These are phyloP conservation scores for Colletotrichum magnum DNA, from an alignment of 2,329 filamentous ascomycete species.

Conservation along the genomic window DNA sequence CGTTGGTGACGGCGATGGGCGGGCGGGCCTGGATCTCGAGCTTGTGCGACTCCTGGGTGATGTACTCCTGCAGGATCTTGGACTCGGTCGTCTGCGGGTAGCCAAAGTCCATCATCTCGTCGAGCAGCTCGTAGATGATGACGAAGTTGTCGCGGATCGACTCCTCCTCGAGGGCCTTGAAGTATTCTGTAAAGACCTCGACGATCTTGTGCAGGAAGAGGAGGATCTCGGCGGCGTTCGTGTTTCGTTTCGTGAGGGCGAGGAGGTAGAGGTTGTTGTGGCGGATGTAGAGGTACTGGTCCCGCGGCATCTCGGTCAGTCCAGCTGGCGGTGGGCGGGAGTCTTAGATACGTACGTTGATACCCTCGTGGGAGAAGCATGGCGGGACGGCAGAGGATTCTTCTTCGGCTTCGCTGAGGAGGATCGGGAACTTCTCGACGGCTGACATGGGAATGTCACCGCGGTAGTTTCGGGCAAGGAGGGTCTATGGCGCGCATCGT, in stretches of 20 bases:
- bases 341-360: slow-evolving; percentile 79
- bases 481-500: slow-evolving; percentile 74
- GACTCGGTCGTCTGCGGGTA: slow-evolving; percentile 98
- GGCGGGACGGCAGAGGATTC: slow-evolving; percentile 97
- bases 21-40: slow-evolving; percentile 96
- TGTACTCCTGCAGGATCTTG: slow-evolving; percentile 99
- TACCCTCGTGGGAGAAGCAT: slow-evolving; percentile 98
- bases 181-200: slow-evolving; percentile 99
- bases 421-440: slow-evolving; percentile 96
- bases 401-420: slow-evolving; percentile 98
- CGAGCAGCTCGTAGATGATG: slow-evolving; percentile 97
- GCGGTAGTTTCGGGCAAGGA: slow-evolving; percentile 97
- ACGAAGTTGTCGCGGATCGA: slow-evolving; percentile 99
- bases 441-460: slow-evolving; percentile 99
- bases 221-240: slow-evolving; percentile 97
- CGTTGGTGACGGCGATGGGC: slow-evolving; percentile 97
- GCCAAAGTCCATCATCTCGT: slow-evolving; percentile 99
- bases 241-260: slow-evolving; percentile 97
- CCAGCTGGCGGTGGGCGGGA: slow-evolving; percentile 15
- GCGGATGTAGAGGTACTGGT: slow-evolving; percentile 96
- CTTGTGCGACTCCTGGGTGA: slow-evolving; percentile 99
- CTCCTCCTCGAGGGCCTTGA: slow-evolving; percentile 98
- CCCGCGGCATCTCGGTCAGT: slow-evolving; percentile 32
- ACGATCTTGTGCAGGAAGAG: slow-evolving; percentile 98
- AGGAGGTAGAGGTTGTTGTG: slow-evolving; percentile 99